These are phyloP conservation scores for Fusarium compactum DNA, from an alignment of 2,329 filamentous ascomycete species.

Conservation along the genomic window DNA sequence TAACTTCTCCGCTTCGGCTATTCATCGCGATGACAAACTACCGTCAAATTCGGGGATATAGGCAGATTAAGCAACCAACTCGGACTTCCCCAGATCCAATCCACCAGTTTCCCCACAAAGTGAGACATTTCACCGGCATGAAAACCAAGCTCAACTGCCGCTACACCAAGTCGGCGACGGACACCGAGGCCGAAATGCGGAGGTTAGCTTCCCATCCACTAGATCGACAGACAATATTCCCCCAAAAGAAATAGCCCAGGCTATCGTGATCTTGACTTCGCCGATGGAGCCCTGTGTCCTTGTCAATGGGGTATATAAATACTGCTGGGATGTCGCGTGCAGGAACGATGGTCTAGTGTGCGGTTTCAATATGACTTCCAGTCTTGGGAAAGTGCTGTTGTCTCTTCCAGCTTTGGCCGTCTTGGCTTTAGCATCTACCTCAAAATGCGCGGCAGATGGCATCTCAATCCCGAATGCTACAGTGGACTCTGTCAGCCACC, in stretches of 20 bases:
- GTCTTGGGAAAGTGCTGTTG: background rate
- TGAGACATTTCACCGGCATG: background rate
- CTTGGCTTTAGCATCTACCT: fast-evolving
- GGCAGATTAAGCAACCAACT: background rate
- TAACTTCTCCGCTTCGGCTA: background rate
- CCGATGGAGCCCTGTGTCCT: conserved; percentile 5
- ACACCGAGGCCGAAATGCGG: conserved; percentile 15
- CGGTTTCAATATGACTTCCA: background rate
- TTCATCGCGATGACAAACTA: background rate
- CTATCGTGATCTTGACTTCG: background rate
- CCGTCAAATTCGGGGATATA: background rate
- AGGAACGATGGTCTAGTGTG: too few relatives aligned
- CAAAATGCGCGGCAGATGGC: background rate
- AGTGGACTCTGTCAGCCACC: background rate
- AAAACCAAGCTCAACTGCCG: background rate
- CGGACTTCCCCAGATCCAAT: background rate
- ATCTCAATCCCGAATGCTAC: background rate
- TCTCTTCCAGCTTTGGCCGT: background rate
- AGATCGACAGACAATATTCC: background rate
- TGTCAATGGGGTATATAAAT: conserved; percentile 2
- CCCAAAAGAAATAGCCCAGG: background rate
- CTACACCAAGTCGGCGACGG: background rate
- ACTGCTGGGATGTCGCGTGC: background rate
- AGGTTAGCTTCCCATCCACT: conserved; percentile 1
- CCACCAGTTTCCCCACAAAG: background rate